Conservation (phyloP, 495 filamentous ascomycete species). For the Bacidia gigantensis region DNA sequence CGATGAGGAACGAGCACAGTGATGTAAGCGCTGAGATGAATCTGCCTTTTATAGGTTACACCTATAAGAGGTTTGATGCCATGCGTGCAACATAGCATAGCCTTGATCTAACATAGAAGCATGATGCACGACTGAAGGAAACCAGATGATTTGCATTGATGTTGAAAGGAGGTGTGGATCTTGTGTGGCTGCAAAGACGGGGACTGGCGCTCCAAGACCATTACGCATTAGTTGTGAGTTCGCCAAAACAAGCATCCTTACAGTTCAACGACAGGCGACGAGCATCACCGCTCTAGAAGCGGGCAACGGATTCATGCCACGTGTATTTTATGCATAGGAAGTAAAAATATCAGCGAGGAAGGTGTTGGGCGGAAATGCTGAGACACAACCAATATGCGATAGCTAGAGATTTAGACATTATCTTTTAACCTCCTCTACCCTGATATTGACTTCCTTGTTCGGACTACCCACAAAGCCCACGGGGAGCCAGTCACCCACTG, state of each 20-base stretch:
- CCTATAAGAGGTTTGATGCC: constrained; percentile 88
- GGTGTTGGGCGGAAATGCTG: not conserved
- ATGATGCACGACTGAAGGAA: no score
- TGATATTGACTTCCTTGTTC: not conserved
- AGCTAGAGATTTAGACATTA: no score
- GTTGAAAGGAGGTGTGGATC: no score
- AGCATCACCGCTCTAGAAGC: not conserved
- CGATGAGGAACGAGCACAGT: constrained; percentile 42
- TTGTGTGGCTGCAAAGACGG: no score
- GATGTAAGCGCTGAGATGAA: constrained; percentile 61
- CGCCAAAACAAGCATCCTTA: no score
- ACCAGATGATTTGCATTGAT: no score
- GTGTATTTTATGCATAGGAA: not conserved
- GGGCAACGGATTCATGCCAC: not conserved
- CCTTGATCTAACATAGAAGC: not conserved
- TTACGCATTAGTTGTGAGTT: no score
- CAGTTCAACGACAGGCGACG: no score
- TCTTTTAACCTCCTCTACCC: no score
- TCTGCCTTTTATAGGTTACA: constrained; percentile 95
- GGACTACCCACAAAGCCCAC: not conserved
- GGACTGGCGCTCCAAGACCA: no score
- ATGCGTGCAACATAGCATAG: constrained; percentile 4
- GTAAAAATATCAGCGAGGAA: not conserved
- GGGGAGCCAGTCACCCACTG: constrained; percentile 39
- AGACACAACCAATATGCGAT: no score